Conservation (phyloP, 2,329 filamentous ascomycete genomes). For the Nemania abortiva region DNA sequence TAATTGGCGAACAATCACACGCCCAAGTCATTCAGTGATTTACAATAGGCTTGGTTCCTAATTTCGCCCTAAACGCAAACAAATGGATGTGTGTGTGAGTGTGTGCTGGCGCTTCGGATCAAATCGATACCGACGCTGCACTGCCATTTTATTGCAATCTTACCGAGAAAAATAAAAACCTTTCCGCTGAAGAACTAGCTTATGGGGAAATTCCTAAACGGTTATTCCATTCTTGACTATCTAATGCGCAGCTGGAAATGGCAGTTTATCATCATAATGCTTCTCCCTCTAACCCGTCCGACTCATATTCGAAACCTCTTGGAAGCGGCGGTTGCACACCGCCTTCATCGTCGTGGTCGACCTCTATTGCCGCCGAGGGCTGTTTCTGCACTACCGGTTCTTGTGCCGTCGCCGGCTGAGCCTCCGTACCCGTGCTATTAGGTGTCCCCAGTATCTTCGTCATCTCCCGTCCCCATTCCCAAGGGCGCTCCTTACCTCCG, state of each 20-base stretch:
- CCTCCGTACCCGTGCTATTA: background rate
- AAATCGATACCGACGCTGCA: background rate
- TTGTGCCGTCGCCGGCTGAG: background rate
- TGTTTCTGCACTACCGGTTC: background rate
- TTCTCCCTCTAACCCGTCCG: constrained; percentile 47
- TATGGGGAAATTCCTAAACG: background rate
- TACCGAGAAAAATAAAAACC: background rate
- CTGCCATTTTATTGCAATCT: background rate
- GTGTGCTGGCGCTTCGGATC: background rate
- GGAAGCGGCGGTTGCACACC: constrained; percentile 37
- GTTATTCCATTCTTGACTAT: background rate
- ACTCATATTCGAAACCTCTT: constrained; percentile 47
- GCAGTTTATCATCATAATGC: background rate
- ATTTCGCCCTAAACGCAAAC: constrained; percentile 8
- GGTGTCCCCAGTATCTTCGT: constrained; percentile 54
- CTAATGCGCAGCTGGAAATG: background rate
- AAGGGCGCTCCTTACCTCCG: constrained; percentile 69
- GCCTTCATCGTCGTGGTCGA: constrained; percentile 41
- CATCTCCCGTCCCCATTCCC: constrained; percentile 80
- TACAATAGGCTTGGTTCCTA: background rate
- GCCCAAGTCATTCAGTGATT: constrained; percentile 13
- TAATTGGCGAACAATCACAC: constrained; percentile 17
- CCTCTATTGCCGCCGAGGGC: constrained; percentile 26
- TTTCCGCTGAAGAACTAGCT: background rate
- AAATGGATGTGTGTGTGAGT: background rate